phyloP scores from a whole-genome alignment of 176 grass and related monocot genomes.

The Oryza meyeriana region DNA sequence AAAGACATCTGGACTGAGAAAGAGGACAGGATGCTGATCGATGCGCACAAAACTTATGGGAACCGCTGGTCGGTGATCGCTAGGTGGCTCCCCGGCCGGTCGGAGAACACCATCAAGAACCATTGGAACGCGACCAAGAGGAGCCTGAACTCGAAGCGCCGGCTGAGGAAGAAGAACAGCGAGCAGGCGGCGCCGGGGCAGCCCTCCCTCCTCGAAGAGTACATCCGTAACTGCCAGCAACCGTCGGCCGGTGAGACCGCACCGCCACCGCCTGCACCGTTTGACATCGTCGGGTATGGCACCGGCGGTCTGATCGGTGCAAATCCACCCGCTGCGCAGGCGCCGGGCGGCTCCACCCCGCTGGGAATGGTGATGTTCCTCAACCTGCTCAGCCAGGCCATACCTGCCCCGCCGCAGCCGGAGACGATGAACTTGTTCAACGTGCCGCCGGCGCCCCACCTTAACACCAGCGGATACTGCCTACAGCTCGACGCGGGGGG shows the following conservation, averaged over 20 bases:
- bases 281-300: too few species aligned
- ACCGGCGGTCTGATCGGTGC: neutral
- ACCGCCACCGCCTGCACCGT: too few species aligned
- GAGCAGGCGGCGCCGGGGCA: slow-evolving; percentile 8
- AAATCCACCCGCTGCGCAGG: neutral
- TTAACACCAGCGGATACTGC: too few species aligned
- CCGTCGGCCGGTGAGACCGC: too few species aligned
- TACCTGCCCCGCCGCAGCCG: too few species aligned
- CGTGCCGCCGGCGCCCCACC: too few species aligned
- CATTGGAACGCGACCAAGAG: slow-evolving; percentile 80
- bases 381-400: too few species aligned
- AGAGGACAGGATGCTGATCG: slow-evolving; percentile 53
- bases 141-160: slow-evolving; percentile 45
- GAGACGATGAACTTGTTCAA: too few species aligned
- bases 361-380: neutral
- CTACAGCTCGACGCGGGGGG: too few species aligned
- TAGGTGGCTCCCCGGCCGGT: slow-evolving; percentile 43
- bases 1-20: slow-evolving; percentile 64
- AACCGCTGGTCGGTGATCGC: slow-evolving; percentile 67
- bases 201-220: slow-evolving; percentile 33
- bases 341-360: too few species aligned
- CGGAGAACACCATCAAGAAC: slow-evolving; percentile 83
- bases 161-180: slow-evolving; percentile 44
- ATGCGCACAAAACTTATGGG: slow-evolving; percentile 49
- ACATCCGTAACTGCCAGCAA: neutral